These are phyloP conservation scores for Penicillium subrubescens DNA, from an alignment of 495 filamentous ascomycete genomes.

Conservation along the genomic window DNA sequence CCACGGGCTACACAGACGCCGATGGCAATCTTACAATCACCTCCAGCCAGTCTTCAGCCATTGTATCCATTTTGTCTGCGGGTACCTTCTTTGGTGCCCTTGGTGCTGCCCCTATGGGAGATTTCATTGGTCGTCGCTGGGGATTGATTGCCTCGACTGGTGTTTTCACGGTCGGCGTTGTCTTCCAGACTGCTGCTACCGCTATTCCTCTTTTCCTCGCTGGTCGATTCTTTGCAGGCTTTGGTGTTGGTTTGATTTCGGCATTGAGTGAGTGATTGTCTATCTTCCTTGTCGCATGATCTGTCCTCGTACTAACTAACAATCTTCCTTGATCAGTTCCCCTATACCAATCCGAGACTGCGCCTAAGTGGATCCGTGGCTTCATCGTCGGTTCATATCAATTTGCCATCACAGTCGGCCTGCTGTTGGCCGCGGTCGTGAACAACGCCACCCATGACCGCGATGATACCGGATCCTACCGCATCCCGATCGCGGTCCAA, in stretches of 20 bases:
- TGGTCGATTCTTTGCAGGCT: constrained; percentile 75
- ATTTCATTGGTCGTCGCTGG: constrained; percentile 68
- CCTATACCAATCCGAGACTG: constrained; percentile 77
- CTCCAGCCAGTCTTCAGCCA: constrained; percentile 53
- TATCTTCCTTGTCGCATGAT: not conserved
- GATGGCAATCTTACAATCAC: constrained; percentile 56
- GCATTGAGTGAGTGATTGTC: constrained; percentile 26
- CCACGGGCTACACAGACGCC: constrained; percentile 57
- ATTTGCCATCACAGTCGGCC: constrained; percentile 75
- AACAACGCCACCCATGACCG: constrained; percentile 68
- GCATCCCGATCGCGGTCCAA: constrained; percentile 78
- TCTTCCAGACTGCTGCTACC: constrained; percentile 70
- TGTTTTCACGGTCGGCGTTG: constrained; percentile 70
- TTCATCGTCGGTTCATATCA: constrained; percentile 78
- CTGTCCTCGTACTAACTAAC: not conserved
- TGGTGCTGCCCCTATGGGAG: constrained; percentile 65
- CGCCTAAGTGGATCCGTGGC: constrained; percentile 76
- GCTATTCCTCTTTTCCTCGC: constrained; percentile 68
- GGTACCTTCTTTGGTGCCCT: constrained; percentile 85
- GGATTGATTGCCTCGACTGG: constrained; percentile 61
- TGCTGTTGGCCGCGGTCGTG: constrained; percentile 71
- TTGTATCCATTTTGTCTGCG: constrained; percentile 80
- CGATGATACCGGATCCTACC: constrained; percentile 60
- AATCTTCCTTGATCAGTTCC: constrained; percentile 52
- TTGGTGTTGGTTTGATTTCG: constrained; percentile 76